A percentile compares a stretch with the other conserved stretches of the same genome.
These are phyloP conservation scores for Trichoderma harzianum DNA, from an alignment of 2,329 filamentous ascomycete genomes.

Conservation along the genomic window DNA sequence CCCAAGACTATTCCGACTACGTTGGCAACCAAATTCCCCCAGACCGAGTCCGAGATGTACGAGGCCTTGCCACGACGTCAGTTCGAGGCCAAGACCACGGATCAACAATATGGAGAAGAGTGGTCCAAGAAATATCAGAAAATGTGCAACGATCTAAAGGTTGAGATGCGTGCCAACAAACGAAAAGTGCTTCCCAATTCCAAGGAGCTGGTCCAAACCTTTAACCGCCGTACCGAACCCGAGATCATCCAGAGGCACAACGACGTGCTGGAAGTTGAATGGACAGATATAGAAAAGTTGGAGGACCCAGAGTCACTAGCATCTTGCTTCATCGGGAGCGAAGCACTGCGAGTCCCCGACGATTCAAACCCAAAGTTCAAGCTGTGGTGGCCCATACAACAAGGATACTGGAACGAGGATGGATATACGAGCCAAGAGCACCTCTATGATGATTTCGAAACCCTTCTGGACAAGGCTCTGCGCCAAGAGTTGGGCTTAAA, in stretches of 20 bases:
- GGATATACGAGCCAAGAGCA: slow-evolving; percentile 80
- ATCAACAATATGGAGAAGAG: slow-evolving; percentile 87
- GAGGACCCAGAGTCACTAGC: slow-evolving; percentile 61
- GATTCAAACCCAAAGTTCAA: slow-evolving; percentile 86
- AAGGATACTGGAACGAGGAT: slow-evolving; percentile 85
- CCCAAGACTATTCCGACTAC: slow-evolving; percentile 94
- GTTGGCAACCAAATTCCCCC: slow-evolving; percentile 72
- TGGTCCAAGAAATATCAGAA: slow-evolving; percentile 71
- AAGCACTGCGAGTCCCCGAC: slow-evolving; percentile 84
- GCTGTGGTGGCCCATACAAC: slow-evolving; percentile 84
- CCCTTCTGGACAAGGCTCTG: slow-evolving; percentile 81
- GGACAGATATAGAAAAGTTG: slow-evolving; percentile 74
- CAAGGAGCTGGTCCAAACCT: slow-evolving; percentile 92
- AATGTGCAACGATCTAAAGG: slow-evolving; percentile 82
- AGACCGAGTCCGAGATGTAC: slow-evolving; percentile 80
- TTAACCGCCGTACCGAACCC: slow-evolving; percentile 78
- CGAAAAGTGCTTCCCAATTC: slow-evolving; percentile 95
- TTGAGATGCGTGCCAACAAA: slow-evolving; percentile 90
- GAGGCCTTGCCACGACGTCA: slow-evolving; percentile 73
- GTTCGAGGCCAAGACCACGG: slow-evolving; percentile 57
- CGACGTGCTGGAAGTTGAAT: slow-evolving; percentile 88
- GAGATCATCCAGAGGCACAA: slow-evolving; percentile 93
- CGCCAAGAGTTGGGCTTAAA: slow-evolving; percentile 77
- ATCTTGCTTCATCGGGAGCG: slow-evolving; percentile 73
- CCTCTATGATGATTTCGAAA: slow-evolving; percentile 81